A percentile compares a stretch with the other conserved stretches of the same genome.
Evolutionary conservation across 345 rosid genomes (phyloP).

Genomic region (Erysimum cheiranthoides): DNA sequence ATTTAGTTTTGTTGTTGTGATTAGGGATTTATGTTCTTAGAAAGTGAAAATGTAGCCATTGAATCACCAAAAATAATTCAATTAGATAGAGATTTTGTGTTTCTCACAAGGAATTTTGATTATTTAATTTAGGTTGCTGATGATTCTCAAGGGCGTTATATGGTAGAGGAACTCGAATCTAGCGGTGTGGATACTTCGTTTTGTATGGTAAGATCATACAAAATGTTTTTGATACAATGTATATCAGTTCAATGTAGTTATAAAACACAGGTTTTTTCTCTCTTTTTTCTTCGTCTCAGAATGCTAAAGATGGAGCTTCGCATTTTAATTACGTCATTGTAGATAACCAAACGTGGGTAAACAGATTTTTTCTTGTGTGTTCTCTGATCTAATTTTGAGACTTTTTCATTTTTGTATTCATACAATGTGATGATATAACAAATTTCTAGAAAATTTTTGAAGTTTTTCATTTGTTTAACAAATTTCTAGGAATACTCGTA

Average conservation of each 20-base stretch:
- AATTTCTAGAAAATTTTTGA: neutral
- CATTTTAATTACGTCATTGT: conserved; percentile 85
- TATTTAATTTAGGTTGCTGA: conserved; percentile 55
- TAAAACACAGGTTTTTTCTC: neutral
- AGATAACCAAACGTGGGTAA: conserved; percentile 78
- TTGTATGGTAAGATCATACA: conserved; percentile 54
- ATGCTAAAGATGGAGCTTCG: conserved; percentile 71
- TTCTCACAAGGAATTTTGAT: neutral
- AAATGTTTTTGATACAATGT: neutral
- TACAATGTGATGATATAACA: neutral
- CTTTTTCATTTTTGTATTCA: neutral
- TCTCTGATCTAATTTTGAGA: neutral
- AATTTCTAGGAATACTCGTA: conserved; percentile 81
- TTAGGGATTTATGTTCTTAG: no score
- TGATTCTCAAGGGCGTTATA: conserved; percentile 62
- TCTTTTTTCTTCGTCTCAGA: conserved; percentile 51
- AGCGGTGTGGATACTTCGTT: conserved; percentile 70
- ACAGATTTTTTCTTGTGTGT: neutral
- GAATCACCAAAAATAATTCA: neutral
- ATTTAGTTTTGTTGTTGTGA: no score
- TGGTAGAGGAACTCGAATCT: conserved; percentile 63
- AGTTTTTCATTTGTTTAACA: neutral
- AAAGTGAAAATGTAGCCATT: neutral
- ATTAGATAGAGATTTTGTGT: neutral
- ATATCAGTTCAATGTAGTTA: neutral